These are phyloP conservation scores for Ustilago lituana DNA, from an alignment of 1,284 basidiomycete species.

Conservation along the genomic window DNA sequence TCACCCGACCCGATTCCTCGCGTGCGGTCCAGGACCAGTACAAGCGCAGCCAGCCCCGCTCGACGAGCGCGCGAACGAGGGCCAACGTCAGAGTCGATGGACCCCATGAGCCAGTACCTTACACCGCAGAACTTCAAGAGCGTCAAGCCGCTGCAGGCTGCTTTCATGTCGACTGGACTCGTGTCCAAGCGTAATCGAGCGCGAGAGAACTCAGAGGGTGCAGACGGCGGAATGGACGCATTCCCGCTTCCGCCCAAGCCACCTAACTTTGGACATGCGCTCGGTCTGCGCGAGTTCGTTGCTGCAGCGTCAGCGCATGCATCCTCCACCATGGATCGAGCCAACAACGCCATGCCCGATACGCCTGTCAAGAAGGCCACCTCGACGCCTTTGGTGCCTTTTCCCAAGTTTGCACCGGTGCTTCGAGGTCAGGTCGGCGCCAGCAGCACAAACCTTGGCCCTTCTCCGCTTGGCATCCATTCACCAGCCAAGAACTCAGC, in stretches of 20 bases:
- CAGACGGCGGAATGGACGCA: slow-evolving; percentile 35
- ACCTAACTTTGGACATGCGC: slow-evolving; percentile 50
- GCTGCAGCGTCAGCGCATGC: slow-evolving; percentile 59
- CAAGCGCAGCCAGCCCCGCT: slow-evolving; percentile 29
- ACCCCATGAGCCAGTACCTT: slow-evolving; percentile 38
- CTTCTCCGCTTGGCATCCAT: slow-evolving; percentile 31
- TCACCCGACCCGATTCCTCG: slow-evolving; percentile 40
- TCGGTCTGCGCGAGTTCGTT: slow-evolving; percentile 63
- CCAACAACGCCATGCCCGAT: slow-evolving; percentile 66
- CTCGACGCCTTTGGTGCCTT: slow-evolving; percentile 36
- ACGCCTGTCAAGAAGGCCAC: slow-evolving; percentile 66
- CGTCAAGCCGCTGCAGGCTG: slow-evolving; percentile 68
- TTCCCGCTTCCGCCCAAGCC: slow-evolving; percentile 45
- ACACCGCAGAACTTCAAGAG: slow-evolving; percentile 69
- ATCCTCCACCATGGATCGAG: slow-evolving; percentile 25
- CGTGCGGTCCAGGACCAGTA: slow-evolving; percentile 32
- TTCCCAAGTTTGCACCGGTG: slow-evolving; percentile 33
- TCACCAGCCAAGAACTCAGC: slow-evolving; percentile 25
- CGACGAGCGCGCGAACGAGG: slow-evolving; percentile 34
- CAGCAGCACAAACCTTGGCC: slow-evolving; percentile 18
- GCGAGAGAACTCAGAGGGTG: slow-evolving; percentile 36
- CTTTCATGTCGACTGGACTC: slow-evolving; percentile 69
- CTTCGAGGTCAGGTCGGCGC: slow-evolving; percentile 22
- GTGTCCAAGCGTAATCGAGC: slow-evolving; percentile 65
- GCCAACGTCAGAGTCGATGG: slow-evolving; percentile 29